Evolutionary conservation across 352 stramenopile genomes (phyloP), one percentile per base, ranked within the genome.

Genomic region (Pythium graminicola): DNA sequence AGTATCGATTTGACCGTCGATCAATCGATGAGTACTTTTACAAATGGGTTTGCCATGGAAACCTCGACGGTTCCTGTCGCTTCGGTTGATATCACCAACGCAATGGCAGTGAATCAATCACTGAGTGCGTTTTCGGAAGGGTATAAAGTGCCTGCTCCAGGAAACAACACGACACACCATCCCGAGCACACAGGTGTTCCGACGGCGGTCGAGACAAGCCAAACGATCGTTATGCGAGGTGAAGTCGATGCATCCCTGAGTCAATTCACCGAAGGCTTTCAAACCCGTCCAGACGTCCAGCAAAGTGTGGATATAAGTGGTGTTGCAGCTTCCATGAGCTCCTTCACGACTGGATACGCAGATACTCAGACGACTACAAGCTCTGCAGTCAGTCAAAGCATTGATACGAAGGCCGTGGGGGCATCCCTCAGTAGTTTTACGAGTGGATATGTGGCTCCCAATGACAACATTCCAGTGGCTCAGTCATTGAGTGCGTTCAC

Each of bases 231-330:
- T 9, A 35, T 42, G 7, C 26, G 20, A 11, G 22, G 16, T 13
- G 50, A 59, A 16, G 65, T 73, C 3, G 58, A 64, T 29, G 54
- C 49, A 5, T 84, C 73, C 3, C 44, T 77, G 24, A 81, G 66
- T 14, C 48, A 56, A 10, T 81, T 77, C 44, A 81, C 57, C 1
- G 40, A 49, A 6, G 72, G 69, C 1, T 77, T 72, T 23, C 45
- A 51, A 20, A 33, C 29, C 29, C 11, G 27, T n/a, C 31, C 26
- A 13, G 39, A 50, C 10, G 10, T 28, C 19, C 8, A 33, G 28
- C 41, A 51, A 49, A 54, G 51, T 29, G 2, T 54, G n/a, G 51
- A 54, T 48, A n/a, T 64, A 14, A 54, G 17, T 22, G 23, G 28
- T 9, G 52, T 53, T 10, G 33, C 42, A 8, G 33, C 44, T 9